Evolutionary conservation across 805 yeast species (phyloP), one percentile per base, ranked within the genome.

Genomic region (Pichia pseudocactophila): DNA sequence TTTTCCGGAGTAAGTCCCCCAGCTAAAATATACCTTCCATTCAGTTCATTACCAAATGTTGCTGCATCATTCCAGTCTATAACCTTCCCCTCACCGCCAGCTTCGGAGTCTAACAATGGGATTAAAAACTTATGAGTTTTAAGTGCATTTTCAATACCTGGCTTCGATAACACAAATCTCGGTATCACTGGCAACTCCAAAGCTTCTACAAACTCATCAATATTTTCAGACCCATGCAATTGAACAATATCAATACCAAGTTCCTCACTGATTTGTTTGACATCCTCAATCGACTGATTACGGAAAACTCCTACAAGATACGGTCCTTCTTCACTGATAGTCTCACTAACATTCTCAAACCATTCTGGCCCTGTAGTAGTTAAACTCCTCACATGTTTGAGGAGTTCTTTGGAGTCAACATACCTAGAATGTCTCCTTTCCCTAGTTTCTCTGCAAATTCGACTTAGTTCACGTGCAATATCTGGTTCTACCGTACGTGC

Each of bases 1-100:
- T 89, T 92, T 1, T 70, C 78, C 0, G 92, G 86, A 0, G 70
- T 80, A 44, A 92, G 68, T 0, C 98, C 98, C 5, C 98, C 98
- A 0, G 97, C 97, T 22, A 92, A 66, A 0, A 92, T 55, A 53
- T 71, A 85, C 36, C 67, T 56, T 0, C 64, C 64, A 30, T 50
- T 52, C 4, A 47, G 39, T 0, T 46, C 33, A 18, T 47, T 19
- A 27, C 69, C 56, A 65, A 74, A 66, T 12, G 54, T 45, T 2
- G 64, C 55, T 33, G 78, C 65, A 9, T 65, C 59, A 2, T 63
- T 55, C 97, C 97, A 90, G 57, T 83, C 78, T 15, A 88, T 72
- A n/a, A 66, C 53, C 42, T 75, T 74, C 6, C 98, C 98, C 50
- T 87, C 92, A 1, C 98, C 98, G 10, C 98, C 98, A 2, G 71